phyloP scores from a whole-genome alignment of 768 basidiomycete genomes.

The Tylopilus balloui region DNA sequence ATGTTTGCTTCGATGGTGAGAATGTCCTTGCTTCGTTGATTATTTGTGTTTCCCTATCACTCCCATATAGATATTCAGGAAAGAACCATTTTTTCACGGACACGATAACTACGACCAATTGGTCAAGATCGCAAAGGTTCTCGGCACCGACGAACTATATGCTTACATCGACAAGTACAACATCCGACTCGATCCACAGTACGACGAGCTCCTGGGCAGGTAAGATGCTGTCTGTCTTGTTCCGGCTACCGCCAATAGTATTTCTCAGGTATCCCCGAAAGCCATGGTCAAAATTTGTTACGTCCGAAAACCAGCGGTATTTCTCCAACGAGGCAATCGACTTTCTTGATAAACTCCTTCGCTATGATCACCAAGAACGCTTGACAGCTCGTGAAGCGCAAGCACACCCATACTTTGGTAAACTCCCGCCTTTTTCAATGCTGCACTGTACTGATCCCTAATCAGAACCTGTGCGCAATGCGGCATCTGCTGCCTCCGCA shows the following conservation, averaged over 20 bases:
- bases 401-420: constrained; percentile 89
- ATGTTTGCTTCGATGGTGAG: constrained; percentile 98
- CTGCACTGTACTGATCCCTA: constrained; percentile 15
- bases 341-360: constrained; percentile 89
- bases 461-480: constrained; percentile 64
- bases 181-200: constrained; percentile 93
- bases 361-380: constrained; percentile 96
- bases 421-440: constrained; percentile 15
- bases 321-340: constrained; percentile 97
- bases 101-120: constrained; percentile 99
- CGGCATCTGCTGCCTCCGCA: constrained; percentile 37
- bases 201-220: constrained; percentile 91
- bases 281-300: constrained; percentile 93
- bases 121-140: constrained; percentile 96
- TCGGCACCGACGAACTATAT: constrained; percentile 94
- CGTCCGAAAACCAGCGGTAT: constrained; percentile 92
- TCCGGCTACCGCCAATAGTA: constrained; percentile 5
- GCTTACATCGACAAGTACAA: constrained; percentile 92
- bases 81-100: constrained; percentile 99
- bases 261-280: constrained; percentile 77
- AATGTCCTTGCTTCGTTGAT: not conserved
- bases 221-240: constrained; percentile 25
- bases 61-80: constrained; percentile 82
- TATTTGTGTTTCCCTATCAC: not conserved
- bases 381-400: constrained; percentile 93